Evolutionary conservation across 208 protist species (phyloP).

Genomic region (Trypanosoma vivax): DNA sequence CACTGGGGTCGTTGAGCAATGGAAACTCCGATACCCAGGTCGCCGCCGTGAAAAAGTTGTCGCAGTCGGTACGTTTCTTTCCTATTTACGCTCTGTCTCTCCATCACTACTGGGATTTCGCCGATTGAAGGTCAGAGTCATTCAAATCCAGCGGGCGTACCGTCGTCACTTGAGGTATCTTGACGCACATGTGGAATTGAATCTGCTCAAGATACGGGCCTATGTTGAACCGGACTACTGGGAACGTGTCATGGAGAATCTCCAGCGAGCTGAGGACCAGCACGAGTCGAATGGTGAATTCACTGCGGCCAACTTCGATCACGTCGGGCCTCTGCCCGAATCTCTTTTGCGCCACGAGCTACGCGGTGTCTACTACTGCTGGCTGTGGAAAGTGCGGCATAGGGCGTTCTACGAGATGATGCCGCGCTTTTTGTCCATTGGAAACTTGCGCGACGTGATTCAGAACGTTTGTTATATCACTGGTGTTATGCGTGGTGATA

Average conservation of each 20-base stretch:
- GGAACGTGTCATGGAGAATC: constrained; percentile 21
- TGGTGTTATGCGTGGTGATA: constrained; percentile 40
- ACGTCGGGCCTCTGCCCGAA: constrained; percentile 49
- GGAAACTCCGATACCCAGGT: not conserved
- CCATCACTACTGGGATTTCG: not conserved
- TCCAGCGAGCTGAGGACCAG: constrained; percentile 25
- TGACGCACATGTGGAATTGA: constrained; percentile 48
- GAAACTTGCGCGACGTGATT: constrained; percentile 28
- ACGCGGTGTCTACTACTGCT: constrained; percentile 16
- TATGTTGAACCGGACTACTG: constrained; percentile 52
- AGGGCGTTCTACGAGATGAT: not conserved
- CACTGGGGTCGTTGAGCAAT: too few relatives aligned
- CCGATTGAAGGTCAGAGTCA: constrained; percentile 2
- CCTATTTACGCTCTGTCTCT: not conserved
- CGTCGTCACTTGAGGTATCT: constrained; percentile 26
- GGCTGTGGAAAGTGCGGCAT: not conserved
- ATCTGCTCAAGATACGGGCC: constrained; percentile 40
- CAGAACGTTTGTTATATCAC: constrained; percentile 71
- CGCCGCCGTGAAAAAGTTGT: not conserved
- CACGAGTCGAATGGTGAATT: constrained; percentile 23
- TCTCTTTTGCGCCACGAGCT: constrained; percentile 42
- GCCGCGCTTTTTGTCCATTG: constrained; percentile 30
- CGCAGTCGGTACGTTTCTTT: constrained; percentile 12
- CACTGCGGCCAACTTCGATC: constrained; percentile 41
- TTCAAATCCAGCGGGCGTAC: constrained; percentile 44